A percentile compares a stretch with the other conserved stretches of the same genome.
Conservation (phyloP, 2,329 filamentous ascomycete species). For the Cercospora beticola region DNA sequence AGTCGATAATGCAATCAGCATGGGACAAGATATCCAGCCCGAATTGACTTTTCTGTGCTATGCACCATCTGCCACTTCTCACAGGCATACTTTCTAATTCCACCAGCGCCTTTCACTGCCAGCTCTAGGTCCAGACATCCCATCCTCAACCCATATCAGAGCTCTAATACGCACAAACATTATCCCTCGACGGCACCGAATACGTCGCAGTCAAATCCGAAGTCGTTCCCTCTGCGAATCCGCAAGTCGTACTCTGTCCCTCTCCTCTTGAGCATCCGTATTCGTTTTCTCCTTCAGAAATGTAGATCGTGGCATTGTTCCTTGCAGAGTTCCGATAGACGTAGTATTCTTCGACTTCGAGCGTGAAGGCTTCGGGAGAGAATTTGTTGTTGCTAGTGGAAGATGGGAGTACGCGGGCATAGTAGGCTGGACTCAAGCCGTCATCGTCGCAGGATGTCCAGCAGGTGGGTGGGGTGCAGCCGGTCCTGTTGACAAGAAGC, state of each 20-base stretch:
- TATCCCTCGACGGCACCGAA: not conserved
- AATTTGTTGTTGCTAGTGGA: not conserved
- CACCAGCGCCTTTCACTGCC: too few relatives aligned
- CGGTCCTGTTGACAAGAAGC: too few relatives aligned
- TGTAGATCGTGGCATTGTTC: slow-evolving; percentile 13
- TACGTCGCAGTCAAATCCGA: not conserved
- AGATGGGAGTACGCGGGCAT: slow-evolving; percentile 10
- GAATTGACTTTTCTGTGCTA: too few relatives aligned
- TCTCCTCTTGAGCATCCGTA: slow-evolving; percentile 9
- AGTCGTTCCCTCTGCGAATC: not conserved
- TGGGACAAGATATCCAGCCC: not conserved
- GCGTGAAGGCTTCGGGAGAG: not conserved
- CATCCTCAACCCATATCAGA: not conserved
- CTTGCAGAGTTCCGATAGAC: slow-evolving; percentile 8
- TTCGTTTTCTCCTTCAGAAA: not conserved
- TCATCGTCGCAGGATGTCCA: slow-evolving; percentile 10
- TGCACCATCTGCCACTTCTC: too few relatives aligned
- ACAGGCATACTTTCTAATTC: too few relatives aligned
- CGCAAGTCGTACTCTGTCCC: slow-evolving; percentile 7
- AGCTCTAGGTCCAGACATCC: too few relatives aligned
- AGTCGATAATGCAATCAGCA: not conserved
- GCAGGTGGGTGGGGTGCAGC: not conserved
- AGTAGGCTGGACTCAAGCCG: not conserved
- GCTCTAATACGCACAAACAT: not conserved
- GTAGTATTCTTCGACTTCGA: slow-evolving; percentile 19